Evolutionary conservation across 139 green algal species (phyloP).

Genomic region (Picochlorum sp.): DNA sequence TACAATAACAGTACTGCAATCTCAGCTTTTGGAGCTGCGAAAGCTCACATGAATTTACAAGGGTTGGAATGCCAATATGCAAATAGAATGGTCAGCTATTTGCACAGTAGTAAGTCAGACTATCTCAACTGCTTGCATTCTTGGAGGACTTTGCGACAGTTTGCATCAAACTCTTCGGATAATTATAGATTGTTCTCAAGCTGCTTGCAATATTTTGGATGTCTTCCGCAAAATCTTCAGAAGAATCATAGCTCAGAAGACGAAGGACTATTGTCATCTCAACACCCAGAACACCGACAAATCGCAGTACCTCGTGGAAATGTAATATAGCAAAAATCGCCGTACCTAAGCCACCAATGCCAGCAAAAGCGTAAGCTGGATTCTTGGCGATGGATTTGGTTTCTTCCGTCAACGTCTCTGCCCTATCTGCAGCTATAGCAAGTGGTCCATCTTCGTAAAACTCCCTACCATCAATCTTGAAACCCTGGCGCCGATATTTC

Average conservation of each 20-base stretch:
- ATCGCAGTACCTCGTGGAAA: constrained; percentile 35
- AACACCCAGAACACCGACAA: constrained; percentile 41
- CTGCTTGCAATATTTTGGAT: background rate
- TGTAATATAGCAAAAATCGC: constrained; percentile 20
- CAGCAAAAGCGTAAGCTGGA: constrained; percentile 4
- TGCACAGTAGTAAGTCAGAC: too few species aligned
- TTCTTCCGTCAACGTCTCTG: constrained; percentile 23
- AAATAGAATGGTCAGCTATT: too few species aligned
- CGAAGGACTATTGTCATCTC: constrained; percentile 19
- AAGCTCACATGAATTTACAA: background rate
- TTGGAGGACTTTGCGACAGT: too few species aligned
- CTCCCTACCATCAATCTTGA: constrained; percentile 13
- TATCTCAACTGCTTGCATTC: too few species aligned
- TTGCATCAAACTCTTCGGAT: too few species aligned
- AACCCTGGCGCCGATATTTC: constrained; percentile 25
- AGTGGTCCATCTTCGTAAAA: constrained; percentile 25
- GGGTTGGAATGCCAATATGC: too few species aligned
- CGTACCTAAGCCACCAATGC: constrained; percentile 5
- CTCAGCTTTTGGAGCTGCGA: constrained; percentile 17
- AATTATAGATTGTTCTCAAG: background rate
- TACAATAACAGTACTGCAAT: constrained; percentile 25
- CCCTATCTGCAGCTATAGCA: constrained; percentile 29
- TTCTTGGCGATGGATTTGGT: constrained; percentile 5
- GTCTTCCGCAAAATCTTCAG: constrained; percentile 13
- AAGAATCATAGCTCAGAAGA: constrained; percentile 20